Base-by-base conservation (phyloP, 2,329 filamentous ascomycete genomes). In the Xylaria sp. region DNA sequence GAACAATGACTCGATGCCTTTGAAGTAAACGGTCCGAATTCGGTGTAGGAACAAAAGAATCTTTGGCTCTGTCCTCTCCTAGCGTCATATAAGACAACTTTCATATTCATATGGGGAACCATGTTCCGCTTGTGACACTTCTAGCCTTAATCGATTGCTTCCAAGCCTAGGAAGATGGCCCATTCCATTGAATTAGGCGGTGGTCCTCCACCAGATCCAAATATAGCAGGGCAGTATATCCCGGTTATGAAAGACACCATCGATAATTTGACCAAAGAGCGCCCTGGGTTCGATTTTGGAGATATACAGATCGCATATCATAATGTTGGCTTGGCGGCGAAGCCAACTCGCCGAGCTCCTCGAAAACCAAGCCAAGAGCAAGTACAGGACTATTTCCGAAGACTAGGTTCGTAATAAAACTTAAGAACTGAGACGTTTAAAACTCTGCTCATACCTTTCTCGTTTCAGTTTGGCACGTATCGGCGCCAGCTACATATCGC, bases 341-440 rank as follows among this genome's bases (percentile, higher is more conserved):
- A 36, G n/a, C 28, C 2, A 15, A 23, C 6, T 55, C 30, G n/a
- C 30, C 32, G 4, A 23, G 28, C 32, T 36, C 52, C 30, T 36
- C 30, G 4, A 23, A 55, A 55, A 23, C 52, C 52, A 15, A 55
- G 32, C 8, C 52, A 36, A 36, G 30, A 55, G 7, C 30, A 55
- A 23, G 30, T n/a, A 8, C 18, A 55, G 52, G 52, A 55, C 10
- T 55, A 55, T 36, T 55, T 55, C 15, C 52, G 30, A 23, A 55
- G 52, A 23, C n/a, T 55, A 9, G 52, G 52, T 55, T 1, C 23
- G 52, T 23, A 13, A 15, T 12, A 5, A 32, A 6, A 9, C 13
- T 4, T 0, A 20, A 53, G 3, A 8, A 4, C 12, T 13, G 4
- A 23, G 9, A 18, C n/a, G n/a, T 20, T 23, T 4, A 12, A 15